phyloP scores from a whole-genome alignment of 2,329 filamentous ascomycete genomes.

The Pestalotiopsis fici region DNA sequence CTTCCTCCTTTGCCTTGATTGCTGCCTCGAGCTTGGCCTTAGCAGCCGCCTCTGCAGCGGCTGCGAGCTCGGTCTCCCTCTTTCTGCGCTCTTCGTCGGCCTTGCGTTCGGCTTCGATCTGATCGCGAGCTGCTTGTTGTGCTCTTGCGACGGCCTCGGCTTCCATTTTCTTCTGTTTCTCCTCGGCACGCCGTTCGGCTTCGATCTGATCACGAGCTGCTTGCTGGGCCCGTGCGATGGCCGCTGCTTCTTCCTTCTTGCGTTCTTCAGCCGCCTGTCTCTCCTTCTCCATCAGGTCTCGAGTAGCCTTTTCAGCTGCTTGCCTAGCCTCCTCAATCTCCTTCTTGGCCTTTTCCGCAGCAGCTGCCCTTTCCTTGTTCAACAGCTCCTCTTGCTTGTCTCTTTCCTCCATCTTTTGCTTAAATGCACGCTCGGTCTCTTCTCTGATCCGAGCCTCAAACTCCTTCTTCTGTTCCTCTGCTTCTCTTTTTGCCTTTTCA shows the following conservation, averaged over 20 bases:
- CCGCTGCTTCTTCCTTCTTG: conserved; percentile 21
- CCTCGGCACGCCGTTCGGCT: conserved; percentile 33
- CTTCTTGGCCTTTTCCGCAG: conserved; percentile 44
- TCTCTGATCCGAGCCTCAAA: conserved; percentile 44
- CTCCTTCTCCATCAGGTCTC: conserved; percentile 39
- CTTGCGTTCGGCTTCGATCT: conserved; percentile 32
- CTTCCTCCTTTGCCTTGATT: conserved; percentile 45
- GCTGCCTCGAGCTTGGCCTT: conserved; percentile 39
- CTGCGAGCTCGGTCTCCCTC: conserved; percentile 44
- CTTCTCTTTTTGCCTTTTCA: conserved; percentile 45
- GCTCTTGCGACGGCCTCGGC: conserved; percentile 29
- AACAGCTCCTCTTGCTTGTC: conserved; percentile 32
- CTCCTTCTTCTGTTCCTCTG: conserved; percentile 43
- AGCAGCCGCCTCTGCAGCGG: conserved; percentile 51
- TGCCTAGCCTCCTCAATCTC: conserved; percentile 48
- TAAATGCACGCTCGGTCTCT: conserved; percentile 47
- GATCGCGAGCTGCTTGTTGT: conserved; percentile 34
- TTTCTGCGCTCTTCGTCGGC: conserved; percentile 46
- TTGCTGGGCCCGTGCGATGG: conserved; percentile 31
- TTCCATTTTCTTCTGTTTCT: conserved; percentile 23
- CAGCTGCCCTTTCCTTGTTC: conserved; percentile 33
- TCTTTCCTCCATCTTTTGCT: conserved; percentile 42
- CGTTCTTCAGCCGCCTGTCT: conserved; percentile 31
- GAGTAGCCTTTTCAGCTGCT: conserved; percentile 46
- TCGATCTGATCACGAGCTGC: conserved; percentile 39